These are phyloP conservation scores for Ogataea trehalophila DNA, from an alignment of 805 yeast species.

Conservation along the genomic window DNA sequence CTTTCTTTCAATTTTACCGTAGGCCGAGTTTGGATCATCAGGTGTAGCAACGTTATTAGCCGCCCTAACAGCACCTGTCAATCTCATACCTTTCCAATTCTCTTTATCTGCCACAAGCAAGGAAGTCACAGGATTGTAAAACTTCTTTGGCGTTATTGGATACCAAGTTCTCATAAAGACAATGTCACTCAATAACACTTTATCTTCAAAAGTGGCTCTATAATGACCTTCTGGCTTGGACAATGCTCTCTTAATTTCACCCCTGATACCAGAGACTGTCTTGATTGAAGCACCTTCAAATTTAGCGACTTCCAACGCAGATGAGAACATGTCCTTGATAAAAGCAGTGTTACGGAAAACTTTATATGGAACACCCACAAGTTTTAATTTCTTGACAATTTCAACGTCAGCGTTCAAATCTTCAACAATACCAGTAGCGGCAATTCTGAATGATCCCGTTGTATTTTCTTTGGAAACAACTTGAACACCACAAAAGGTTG, in stretches of 20 bases:
- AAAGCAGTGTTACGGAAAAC: conserved; percentile 95
- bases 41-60: conserved; percentile 65
- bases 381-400: conserved; percentile 90
- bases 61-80: conserved; percentile 91
- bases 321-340: conserved; percentile 91
- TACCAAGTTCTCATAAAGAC: conserved; percentile 94
- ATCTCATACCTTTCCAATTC: conserved; percentile 95
- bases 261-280: conserved; percentile 95
- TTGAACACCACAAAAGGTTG: conserved; percentile 95
- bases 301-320: conserved; percentile 91
- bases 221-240: conserved; percentile 92
- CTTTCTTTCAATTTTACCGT: conserved; percentile 71
- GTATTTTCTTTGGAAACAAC: conserved; percentile 79
- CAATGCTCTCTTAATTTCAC: conserved; percentile 93
- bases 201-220: conserved; percentile 97
- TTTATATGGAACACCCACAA: conserved; percentile 93
- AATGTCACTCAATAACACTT: conserved; percentile 84
- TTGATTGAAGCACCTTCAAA: conserved; percentile 97
- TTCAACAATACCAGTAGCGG: conserved; percentile 95
- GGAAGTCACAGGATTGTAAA: conserved; percentile 95
- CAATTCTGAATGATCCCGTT: conserved; percentile 86
- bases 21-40: conserved; percentile 42
- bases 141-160: conserved; percentile 84
- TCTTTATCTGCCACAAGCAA: conserved; percentile 68
- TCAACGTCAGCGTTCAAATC: conserved; percentile 87